Conservation (phyloP, 2,329 filamentous ascomycete genomes). For the Bipolaris bicolor region DNA sequence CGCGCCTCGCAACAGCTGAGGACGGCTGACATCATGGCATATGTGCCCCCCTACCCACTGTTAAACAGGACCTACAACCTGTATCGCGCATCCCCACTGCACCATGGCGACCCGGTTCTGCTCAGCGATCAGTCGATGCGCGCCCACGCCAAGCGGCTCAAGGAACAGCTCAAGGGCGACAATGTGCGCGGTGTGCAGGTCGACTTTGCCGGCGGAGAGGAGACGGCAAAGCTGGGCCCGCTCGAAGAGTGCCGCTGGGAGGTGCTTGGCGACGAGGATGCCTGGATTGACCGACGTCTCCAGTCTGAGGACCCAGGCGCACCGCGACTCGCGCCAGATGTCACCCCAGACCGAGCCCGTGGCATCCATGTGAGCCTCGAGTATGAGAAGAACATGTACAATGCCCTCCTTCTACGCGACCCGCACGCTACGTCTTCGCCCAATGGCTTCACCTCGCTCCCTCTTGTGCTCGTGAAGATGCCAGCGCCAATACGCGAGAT, state of each 20-base stretch:
- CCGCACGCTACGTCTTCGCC: conserved; percentile 38
- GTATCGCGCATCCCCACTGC: conserved; percentile 61
- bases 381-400: conserved; percentile 58
- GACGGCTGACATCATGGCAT: conserved; percentile 34
- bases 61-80: conserved; percentile 62
- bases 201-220: conserved; percentile 46
- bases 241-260: conserved; percentile 57
- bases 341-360: conserved; percentile 35
- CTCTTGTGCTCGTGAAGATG: conserved; percentile 59
- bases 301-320: conserved; percentile 43
- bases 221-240: conserved; percentile 54
- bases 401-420: conserved; percentile 57
- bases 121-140: conserved; percentile 49
- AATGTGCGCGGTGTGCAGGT: conserved; percentile 55
- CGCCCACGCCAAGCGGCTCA: conserved; percentile 56
- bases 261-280: conserved; percentile 50
- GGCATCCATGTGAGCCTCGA: conserved; percentile 58
- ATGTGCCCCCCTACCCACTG: conserved; percentile 52
- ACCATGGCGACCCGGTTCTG: conserved; percentile 51
- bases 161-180: conserved; percentile 58
- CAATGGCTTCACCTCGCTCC: conserved; percentile 54
- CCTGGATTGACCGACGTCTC: conserved; percentile 48
- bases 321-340: conserved; percentile 28
- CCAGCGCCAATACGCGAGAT: conserved; percentile 57
- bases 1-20: background rate